Conservation (phyloP, 2,329 filamentous ascomycete genomes). For the Fusarium marasasianum region DNA sequence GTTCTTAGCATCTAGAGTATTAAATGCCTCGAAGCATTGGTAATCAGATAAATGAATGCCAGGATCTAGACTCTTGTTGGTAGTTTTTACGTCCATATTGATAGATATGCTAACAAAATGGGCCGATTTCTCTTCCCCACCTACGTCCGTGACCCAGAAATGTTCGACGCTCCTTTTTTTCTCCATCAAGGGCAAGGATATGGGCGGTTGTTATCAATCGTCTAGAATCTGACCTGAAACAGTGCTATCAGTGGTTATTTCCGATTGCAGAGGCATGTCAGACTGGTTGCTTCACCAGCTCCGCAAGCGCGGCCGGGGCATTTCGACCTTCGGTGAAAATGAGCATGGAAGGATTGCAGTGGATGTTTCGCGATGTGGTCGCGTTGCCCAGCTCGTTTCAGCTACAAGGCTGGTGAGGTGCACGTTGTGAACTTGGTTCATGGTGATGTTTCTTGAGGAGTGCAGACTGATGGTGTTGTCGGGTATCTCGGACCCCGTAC, state of each 20-base stretch:
- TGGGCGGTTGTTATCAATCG: neutral
- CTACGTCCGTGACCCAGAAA: neutral
- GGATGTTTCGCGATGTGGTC: rapidly evolving
- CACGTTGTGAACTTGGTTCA: neutral
- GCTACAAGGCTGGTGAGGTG: no score
- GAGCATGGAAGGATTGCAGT: rapidly evolving
- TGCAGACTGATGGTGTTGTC: neutral
- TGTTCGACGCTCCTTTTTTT: neutral
- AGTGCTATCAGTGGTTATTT: neutral
- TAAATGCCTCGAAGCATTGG: neutral
- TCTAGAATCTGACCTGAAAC: neutral
- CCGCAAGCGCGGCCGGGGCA: rapidly evolving
- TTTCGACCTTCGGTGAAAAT: rapidly evolving
- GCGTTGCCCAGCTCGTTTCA: no score
- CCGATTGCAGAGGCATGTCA: rapidly evolving
- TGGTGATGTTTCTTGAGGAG: neutral
- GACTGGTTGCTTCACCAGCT: neutral
- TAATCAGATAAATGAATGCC: neutral
- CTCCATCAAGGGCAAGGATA: neutral
- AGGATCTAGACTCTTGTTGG: constrained; percentile 12
- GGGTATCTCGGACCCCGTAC: neutral
- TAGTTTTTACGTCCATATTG: constrained; percentile 6
- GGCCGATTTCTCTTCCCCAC: constrained; percentile 24
- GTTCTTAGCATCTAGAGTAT: neutral
- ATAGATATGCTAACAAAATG: constrained; percentile 18